Evolutionary conservation across 352 stramenopile species (phyloP), one percentile per base, ranked within the genome.

Genomic region (Salisapilia sapeloensis): DNA sequence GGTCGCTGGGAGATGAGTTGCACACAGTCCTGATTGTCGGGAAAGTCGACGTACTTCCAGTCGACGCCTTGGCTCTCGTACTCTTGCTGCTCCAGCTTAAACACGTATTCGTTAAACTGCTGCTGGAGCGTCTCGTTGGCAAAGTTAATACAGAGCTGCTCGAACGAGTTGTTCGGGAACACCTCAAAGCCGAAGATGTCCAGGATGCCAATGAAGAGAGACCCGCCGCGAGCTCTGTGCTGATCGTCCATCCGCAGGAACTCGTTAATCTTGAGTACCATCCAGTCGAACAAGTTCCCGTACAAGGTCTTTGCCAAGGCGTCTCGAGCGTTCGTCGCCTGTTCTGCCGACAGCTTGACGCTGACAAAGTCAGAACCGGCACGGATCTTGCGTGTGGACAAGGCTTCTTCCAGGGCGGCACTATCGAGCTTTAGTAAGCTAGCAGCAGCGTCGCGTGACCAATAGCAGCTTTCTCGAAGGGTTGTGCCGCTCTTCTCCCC

Each of bases 161-260:
- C 78, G 40, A 91, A 93, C 33, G 66, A 87, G 43, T 94, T 94
- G 40, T 81, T 58, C 13, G 71, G 61, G 38, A 94, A 93, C n/a
- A 85, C 69, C 34, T 95, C 82, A 28, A 95, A 95, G 22, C 82
- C 82, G 46, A 95, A 95, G 39, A 95, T 93, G 53, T 95, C 82
- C 2, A 95, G 51, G 32, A 95, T 82, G 6, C 80, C 82, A 22
- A 95, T 93, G 40, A 81, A 90, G 24, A 78, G 64, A 24, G 60
- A 42, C 8, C 49, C 46, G 17, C 62, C 57, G 34, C 72, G 69
- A 3, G 53, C 48, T 37, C 63, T 78, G 35, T 82, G 55, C 22
- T 56, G 60, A 39, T 87, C 74, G 38, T 91, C 71, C 55, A 78
- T 74, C 27, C 70, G 69, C 26, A 86, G 42, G 27, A 83, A 81